phyloP scores from a whole-genome alignment of 495 filamentous ascomycete genomes.

The Sphaerosporella brunnea region DNA sequence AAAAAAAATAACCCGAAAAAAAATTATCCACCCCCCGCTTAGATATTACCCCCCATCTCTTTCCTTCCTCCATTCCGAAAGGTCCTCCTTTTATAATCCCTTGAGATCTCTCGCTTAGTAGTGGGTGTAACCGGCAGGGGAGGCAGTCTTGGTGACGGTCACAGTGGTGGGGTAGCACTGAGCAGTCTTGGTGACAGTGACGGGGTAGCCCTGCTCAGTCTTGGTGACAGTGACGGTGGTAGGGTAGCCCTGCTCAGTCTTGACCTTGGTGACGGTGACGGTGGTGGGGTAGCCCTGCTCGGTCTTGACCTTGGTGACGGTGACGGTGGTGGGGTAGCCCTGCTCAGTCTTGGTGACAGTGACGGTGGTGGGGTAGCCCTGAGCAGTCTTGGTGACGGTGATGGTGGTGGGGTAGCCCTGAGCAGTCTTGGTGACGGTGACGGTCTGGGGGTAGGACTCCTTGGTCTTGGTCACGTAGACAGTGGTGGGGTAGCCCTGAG shows the following conservation, averaged over 20 bases:
- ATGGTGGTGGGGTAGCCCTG: not conserved
- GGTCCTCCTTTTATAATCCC: too few relatives aligned
- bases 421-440: not conserved
- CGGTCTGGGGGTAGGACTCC: not conserved
- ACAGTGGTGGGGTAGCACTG: too few relatives aligned
- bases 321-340: not conserved
- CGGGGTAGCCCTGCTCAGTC: too few relatives aligned
- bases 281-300: not conserved
- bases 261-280: not conserved
- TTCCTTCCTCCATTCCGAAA: too few relatives aligned
- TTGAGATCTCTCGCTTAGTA: too few relatives aligned
- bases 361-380: not conserved
- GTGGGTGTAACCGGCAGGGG: too few relatives aligned
- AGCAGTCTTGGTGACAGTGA: too few relatives aligned
- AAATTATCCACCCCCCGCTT: too few relatives aligned
- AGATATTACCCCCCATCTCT: too few relatives aligned
- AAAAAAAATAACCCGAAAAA: too few relatives aligned
- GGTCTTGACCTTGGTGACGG: slow-evolving; percentile 1
- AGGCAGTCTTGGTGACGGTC: too few relatives aligned
- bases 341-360: not conserved
- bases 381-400: not conserved
- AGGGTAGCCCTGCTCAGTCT: too few relatives aligned
- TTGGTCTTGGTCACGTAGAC: not conserved
- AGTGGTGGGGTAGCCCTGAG: not conserved
- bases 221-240: not conserved